Evolutionary conservation across 306 rosid genomes (phyloP).

Genomic region (Quercus parvula): DNA sequence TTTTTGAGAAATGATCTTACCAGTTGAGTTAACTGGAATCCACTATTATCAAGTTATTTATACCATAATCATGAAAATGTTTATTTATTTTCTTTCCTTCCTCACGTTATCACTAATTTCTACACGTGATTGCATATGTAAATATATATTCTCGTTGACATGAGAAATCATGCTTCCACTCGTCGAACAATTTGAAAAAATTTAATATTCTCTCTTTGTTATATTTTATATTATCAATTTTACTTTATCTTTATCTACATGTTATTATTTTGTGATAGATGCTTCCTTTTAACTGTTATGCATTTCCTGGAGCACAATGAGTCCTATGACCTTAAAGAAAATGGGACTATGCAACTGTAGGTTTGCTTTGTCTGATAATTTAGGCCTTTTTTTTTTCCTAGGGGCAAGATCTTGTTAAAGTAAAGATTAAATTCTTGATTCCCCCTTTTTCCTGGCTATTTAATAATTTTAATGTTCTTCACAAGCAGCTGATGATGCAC

Average conservation of each 20-base stretch:
- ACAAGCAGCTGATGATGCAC: not conserved
- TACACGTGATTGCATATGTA: not conserved
- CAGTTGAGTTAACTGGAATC: no score
- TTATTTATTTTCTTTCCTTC: no score
- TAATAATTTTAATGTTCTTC: not conserved
- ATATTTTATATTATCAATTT: not conserved
- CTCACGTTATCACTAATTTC: no score
- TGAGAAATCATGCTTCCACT: not conserved
- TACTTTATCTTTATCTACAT: not conserved
- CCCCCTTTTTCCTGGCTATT: not conserved
- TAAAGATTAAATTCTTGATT: not conserved
- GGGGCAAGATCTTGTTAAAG: not conserved
- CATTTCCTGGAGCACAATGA: not conserved
- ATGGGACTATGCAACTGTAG: not conserved
- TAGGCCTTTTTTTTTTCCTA: not conserved
- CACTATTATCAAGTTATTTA: no score
- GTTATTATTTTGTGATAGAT: not conserved
- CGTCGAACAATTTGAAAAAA: not conserved
- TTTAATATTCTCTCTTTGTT: not conserved
- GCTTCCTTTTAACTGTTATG: not conserved
- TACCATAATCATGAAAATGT: no score
- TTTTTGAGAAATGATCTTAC: no score
- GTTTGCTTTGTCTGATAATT: not conserved
- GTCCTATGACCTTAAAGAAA: not conserved
- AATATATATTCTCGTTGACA: not conserved